A percentile compares a stretch with the other conserved stretches of the same genome.
These are phyloP conservation scores for Talaromyces sp. DNA, from an alignment of 2,329 filamentous ascomycete genomes.

Conservation along the genomic window DNA sequence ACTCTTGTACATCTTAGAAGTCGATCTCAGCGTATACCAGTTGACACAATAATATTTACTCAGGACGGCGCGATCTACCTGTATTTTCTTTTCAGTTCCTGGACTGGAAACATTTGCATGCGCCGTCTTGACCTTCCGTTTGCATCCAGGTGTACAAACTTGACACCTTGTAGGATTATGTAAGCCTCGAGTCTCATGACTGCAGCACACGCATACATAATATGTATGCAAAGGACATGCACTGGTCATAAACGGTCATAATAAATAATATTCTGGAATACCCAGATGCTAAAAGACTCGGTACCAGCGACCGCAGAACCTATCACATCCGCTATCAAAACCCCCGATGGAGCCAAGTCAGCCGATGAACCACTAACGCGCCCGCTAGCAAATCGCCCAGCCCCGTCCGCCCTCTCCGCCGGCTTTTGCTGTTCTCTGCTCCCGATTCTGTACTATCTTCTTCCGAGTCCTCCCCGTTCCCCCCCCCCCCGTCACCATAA, in stretches of 20 bases:
- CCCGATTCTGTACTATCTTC: neutral
- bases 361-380: neutral
- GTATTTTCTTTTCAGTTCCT: neutral
- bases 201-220: too few relatives aligned
- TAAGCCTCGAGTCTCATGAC: neutral
- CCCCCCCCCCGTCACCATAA: neutral
- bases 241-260: neutral
- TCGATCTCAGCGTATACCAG: too few relatives aligned
- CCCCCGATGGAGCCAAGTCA: neutral
- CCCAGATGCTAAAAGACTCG: neutral
- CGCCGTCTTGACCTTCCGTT: constrained; percentile 2
- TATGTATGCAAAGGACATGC: neutral
- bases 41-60: too few relatives aligned
- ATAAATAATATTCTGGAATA: too few relatives aligned
- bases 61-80: too few relatives aligned
- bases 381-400: neutral
- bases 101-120: neutral
- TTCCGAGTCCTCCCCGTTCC: neutral
- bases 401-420: neutral
- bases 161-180: neutral
- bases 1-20: too few relatives aligned
- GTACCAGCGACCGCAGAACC: neutral
- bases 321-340: neutral
- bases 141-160: neutral
- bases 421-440: neutral